phyloP scores from a whole-genome alignment of 108 stramenopile genomes.

The Cyclostephanos tholiformis region DNA sequence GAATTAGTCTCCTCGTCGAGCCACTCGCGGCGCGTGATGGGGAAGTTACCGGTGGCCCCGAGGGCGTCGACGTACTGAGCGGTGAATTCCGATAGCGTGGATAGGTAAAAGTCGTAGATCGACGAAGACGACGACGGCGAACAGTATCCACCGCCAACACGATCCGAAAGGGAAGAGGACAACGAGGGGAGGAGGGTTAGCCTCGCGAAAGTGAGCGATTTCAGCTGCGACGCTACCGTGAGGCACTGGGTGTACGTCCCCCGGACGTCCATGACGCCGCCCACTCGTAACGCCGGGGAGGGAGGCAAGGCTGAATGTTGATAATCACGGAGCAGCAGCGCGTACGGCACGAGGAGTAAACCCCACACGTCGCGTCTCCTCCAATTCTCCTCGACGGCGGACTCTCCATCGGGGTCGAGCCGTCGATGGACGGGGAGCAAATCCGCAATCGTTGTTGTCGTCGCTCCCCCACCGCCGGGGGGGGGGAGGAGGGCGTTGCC shows the following conservation, averaged over 20 bases:
- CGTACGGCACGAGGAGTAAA: slow-evolving; percentile 64
- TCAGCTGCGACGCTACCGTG: slow-evolving; percentile 53
- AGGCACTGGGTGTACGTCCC: slow-evolving; percentile 56
- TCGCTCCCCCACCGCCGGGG: slow-evolving; percentile 9
- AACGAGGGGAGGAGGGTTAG: slow-evolving; percentile 64
- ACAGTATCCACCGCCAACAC: slow-evolving; percentile 3
- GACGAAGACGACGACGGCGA: slow-evolving; percentile 22
- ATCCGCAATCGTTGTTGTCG: slow-evolving; percentile 9
- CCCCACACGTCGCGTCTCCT: slow-evolving; percentile 75
- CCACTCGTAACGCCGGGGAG: slow-evolving; percentile 51
- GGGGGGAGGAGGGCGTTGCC: slow-evolving; percentile 74
- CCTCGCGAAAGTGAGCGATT: slow-evolving; percentile 76
- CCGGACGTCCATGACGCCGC: slow-evolving; percentile 38
- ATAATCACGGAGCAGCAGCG: slow-evolving; percentile 56
- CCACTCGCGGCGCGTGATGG: slow-evolving; percentile 75
- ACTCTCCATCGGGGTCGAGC: slow-evolving; percentile 46
- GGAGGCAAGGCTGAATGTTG: slow-evolving; percentile 16
- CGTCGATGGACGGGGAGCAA: slow-evolving; percentile 55
- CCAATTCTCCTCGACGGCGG: slow-evolving; percentile 52
- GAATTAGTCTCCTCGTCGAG: slow-evolving; percentile 62
- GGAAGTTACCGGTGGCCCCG: slow-evolving; percentile 53
- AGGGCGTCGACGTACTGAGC: slow-evolving; percentile 69
- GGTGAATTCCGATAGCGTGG: slow-evolving; percentile 67
- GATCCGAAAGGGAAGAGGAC: slow-evolving; percentile 32
- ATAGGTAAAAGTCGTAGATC: slow-evolving; percentile 65